Conservation (phyloP, 129 eudicot species). For the Tagetes erecta region DNA sequence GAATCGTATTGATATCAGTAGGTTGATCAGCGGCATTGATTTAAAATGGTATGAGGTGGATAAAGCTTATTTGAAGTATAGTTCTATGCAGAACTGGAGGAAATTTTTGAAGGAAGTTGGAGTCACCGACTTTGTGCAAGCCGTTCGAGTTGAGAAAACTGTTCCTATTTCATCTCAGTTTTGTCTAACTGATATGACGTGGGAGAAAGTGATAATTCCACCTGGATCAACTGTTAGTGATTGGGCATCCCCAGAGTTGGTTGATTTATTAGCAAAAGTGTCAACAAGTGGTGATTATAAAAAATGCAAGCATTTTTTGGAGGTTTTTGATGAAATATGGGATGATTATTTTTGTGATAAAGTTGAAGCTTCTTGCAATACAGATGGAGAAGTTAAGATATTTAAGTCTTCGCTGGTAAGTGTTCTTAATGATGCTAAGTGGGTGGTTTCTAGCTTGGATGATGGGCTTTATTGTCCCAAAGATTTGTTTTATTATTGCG, state of each 20-base stretch:
- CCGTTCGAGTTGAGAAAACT: slow-evolving; percentile 52
- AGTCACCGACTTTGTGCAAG: slow-evolving; percentile 71
- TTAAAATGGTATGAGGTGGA: slow-evolving; percentile 74
- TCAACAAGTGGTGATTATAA: slow-evolving; percentile 42
- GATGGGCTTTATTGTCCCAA: slow-evolving; percentile 56
- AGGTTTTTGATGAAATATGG: slow-evolving; percentile 75
- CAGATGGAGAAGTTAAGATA: slow-evolving; percentile 35
- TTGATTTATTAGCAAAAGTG: slow-evolving; percentile 44
- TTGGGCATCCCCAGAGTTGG: slow-evolving; percentile 80
- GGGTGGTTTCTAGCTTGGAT: slow-evolving; percentile 67
- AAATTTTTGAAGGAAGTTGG: slow-evolving; percentile 64
- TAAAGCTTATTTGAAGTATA: slow-evolving; percentile 47
- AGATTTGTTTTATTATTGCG: slow-evolving; percentile 70
- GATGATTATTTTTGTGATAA: slow-evolving; percentile 65
- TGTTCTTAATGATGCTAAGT: slow-evolving; percentile 46
- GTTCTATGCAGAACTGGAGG: slow-evolving; percentile 61
- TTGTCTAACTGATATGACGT: slow-evolving; percentile 32
- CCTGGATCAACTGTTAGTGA: slow-evolving; percentile 46
- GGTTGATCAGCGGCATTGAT: slow-evolving; percentile 53
- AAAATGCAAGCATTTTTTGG: slow-evolving; percentile 59
- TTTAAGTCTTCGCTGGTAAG: slow-evolving; percentile 55
- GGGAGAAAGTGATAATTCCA: slow-evolving; percentile 41
- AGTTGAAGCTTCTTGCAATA: slow-evolving; percentile 44
- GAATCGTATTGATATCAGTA: slow-evolving; percentile 48
- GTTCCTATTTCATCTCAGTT: slow-evolving; percentile 37